phyloP scores from a whole-genome alignment of 2,329 filamentous ascomycete genomes.

The Cercospora canescens region DNA sequence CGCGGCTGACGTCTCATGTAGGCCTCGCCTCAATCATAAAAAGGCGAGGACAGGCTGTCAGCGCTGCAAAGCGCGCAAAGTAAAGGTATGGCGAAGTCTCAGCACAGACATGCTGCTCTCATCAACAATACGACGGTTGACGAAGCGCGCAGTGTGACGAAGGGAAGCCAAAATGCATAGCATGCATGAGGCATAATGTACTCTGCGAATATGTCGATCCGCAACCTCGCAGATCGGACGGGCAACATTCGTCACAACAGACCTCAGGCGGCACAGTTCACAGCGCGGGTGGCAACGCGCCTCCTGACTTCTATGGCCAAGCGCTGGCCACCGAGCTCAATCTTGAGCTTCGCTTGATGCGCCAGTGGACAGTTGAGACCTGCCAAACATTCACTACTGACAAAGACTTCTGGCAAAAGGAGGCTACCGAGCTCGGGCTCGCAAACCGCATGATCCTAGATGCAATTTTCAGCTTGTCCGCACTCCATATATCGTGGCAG shows the following conservation, averaged over 20 bases:
- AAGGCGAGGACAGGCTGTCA: slow-evolving; percentile 27
- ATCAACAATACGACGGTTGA: not conserved
- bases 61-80: slow-evolving; percentile 28
- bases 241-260: not conserved
- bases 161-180: slow-evolving; percentile 24
- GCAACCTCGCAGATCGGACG: slow-evolving; percentile 16
- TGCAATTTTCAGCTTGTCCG: slow-evolving; percentile 29
- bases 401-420: slow-evolving; percentile 28
- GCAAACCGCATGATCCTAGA: slow-evolving; percentile 28
- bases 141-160: slow-evolving; percentile 27
- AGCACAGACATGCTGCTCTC: not conserved
- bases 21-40: slow-evolving; percentile 27
- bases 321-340: slow-evolving; percentile 10
- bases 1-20: slow-evolving; percentile 6
- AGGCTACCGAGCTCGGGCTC: slow-evolving; percentile 29
- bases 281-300: not conserved
- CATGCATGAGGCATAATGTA: slow-evolving; percentile 28
- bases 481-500: slow-evolving; percentile 27
- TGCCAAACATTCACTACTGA: slow-evolving; percentile 26
- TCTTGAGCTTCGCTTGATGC: slow-evolving; percentile 30
- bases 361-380: slow-evolving; percentile 30
- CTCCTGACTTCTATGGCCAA: not conserved
- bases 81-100: slow-evolving; percentile 23
- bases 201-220: slow-evolving; percentile 28
- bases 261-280: not conserved